phyloP scores from a whole-genome alignment of 805 yeast species.

The Starmera caribaea region DNA sequence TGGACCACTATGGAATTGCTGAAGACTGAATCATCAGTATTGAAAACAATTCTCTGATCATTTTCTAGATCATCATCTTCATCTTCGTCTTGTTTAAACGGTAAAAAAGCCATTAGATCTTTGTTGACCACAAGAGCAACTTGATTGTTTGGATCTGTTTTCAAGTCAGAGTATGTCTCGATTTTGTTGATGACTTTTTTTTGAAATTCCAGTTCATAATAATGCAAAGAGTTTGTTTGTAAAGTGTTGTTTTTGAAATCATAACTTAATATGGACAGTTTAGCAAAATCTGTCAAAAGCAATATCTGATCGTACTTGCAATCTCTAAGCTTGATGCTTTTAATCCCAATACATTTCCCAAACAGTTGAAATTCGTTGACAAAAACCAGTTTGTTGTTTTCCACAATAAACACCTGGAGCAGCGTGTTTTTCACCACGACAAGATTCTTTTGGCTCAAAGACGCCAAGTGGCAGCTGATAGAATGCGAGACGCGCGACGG shows the following conservation, averaged over 20 bases:
- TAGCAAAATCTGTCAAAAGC: constrained; percentile 65
- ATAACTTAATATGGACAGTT: constrained; percentile 70
- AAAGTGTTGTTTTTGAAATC: constrained; percentile 42
- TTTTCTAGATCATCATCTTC: constrained; percentile 16
- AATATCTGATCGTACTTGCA: constrained; percentile 49
- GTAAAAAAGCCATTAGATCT: constrained; percentile 64
- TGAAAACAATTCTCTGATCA: constrained; percentile 5
- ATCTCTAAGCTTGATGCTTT: constrained; percentile 38
- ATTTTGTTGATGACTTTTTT: constrained; percentile 34
- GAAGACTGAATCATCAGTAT: constrained; percentile 6
- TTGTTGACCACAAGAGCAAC: constrained; percentile 52
- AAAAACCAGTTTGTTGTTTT: constrained; percentile 23
- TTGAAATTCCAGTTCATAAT: constrained; percentile 64
- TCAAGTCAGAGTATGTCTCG: constrained; percentile 19
- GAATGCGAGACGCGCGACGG: constrained; percentile 68
- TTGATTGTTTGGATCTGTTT: constrained; percentile 46
- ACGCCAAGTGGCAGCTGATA: constrained; percentile 41
- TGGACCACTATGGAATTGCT: constrained; percentile 45
- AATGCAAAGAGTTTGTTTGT: constrained; percentile 75
- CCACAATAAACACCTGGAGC: constrained; percentile 26
- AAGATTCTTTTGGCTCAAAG: constrained; percentile 34
- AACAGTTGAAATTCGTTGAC: constrained; percentile 60
- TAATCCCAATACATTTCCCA: constrained; percentile 57
- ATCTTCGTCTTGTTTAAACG: constrained; percentile 39
- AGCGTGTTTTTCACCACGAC: constrained; percentile 63